Base-by-base conservation (phyloP, 257 asterid species). In the Fraxinus quadrangulata region DNA sequence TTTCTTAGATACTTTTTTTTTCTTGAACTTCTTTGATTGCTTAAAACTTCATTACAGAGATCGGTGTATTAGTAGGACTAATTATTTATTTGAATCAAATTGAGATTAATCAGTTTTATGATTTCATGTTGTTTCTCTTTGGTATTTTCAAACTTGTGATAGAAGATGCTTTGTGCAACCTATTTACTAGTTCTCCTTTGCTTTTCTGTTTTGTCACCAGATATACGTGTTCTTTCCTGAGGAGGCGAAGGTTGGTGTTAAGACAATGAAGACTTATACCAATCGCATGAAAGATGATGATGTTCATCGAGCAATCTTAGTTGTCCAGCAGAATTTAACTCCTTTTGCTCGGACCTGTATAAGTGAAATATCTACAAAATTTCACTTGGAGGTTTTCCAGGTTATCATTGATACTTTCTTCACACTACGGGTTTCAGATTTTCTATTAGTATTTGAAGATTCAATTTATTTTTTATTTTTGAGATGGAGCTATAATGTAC, bases 201-300 rank as follows among this genome's bases (percentile, higher is more conserved):
- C 19, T 63, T 63, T 26, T 63, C 69, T 63, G 69, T 26, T 17
- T 26, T 24, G 69, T 10, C 66, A 5, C 28, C 87, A 87, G 90
- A 85, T 87, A 36, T 85, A 87, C 39, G 83, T 87, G 75, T 81
- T 87, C 82, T 87, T 85, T 42, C 90, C 86, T 0, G 86, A 87
- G 24, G 89, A 83, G n/a, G 56, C 69, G 24, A 85, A 87, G 77
- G 86, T 85, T 72, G 89, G 91, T 56, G 86, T 85, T 37, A 81
- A 81, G 76, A 76, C 86, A 45, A 72, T 87, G 82, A 85, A 81
- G 82, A 80, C 86, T 24, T 87, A 85, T 4, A 73, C 83, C 0
- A 80, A 83, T 17, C 84, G 83, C n/a, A 85, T 87, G 87, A 85
- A 81, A 63, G 56, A 71, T 6, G 87, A 87, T 61, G 71, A 83